Evolutionary conservation across 805 yeast species (phyloP), one percentile per base, ranked within the genome.

Genomic region (Lipomyces anomalus): DNA sequence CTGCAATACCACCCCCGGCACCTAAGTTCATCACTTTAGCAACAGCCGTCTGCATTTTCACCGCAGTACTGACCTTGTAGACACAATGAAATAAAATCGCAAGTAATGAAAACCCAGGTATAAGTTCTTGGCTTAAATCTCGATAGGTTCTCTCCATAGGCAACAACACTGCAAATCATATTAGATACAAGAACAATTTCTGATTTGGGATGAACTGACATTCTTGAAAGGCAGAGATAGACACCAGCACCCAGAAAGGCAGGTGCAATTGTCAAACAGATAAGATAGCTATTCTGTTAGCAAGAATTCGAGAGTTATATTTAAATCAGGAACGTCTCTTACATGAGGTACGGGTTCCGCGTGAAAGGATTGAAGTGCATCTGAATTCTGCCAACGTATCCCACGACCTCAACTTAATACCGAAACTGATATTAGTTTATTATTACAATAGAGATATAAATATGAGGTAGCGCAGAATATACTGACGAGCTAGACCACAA

Each of bases 191-290:
- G n/a, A n/a, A n/a, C n/a, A n/a, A n/a, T n/a, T n/a, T n/a, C n/a
- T n/a, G n/a, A n/a, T n/a, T n/a, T n/a, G n/a, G n/a, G 22, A 16
- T 35, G 11, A 21, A n/a, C 38, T 35, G 38, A 35, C 38, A 35
- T 35, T 16, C 38, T 35, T 5, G 38, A 35, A n/a, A 35, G 38
- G 22, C 38, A 35, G 22, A 35, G 23, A 35, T 36, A 35, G n/a
- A 35, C 38, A 24, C 24, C 38, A 16, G 38, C 38, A 5, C 38
- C 38, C 20, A 35, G 38, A 35, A 16, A 35, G 5, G 38, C 38
- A 7, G 38, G 38, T 4, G 38, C 23, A 18, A 35, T 35, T 3
- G 38, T 35, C 38, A 35, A 35, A 24, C 38, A 35, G 18, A 35
- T 16, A 16, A 35, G 22, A 35, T 35, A 35, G 24, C 38, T 35